Evolutionary conservation across 2,329 filamentous ascomycete genomes (phyloP), one percentile per base, ranked within the genome.

Genomic region (Trichoderma atroviride): DNA sequence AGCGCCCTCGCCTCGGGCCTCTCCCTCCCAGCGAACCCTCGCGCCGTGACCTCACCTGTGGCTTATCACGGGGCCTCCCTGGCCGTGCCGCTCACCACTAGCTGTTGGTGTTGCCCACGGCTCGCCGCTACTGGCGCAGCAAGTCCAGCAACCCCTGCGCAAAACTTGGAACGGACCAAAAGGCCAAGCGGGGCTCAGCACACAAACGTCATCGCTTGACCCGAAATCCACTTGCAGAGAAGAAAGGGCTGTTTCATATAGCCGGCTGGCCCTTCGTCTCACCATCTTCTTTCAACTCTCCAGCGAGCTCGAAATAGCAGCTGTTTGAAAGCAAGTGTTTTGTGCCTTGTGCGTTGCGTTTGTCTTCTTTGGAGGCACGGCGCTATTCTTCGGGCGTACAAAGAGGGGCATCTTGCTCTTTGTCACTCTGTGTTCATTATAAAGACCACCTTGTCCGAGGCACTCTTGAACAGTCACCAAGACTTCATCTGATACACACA

Each of bases 101-200:
- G 40, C 22, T 52, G 35, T 47, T 52, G 63, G 13, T 58, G 55
- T 33, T 55, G 61, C 50, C 33, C 57, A 43, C 24, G 31, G 55
- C 37, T 68, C 31, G 52, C 47, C 61, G 29, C 55, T 40, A 22
- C 52, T 61, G 33, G 24, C 50, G 59, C 56, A 35, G 13, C 55
- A 35, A 56, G 56, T 22, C 58, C 35, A 57, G 52, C 52, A 47
- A 47, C 33, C 68, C 58, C 55, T 57, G 68, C 57, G 55, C 24
- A 69, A 68, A 66, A 66, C 60, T 31, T 69, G 68, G 68, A 69
- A 69, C 53, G 24, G 68, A 43, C 47, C 65, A 61, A 61, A 65
- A 53, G 50, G 68, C 43, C 57, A 68, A 68, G 69, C 66, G 69
- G 69, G 69, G 69, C 69, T 59, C 69, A 64, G 69, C 58, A 70